Conservation (phyloP, 1,284 basidiomycete genomes). For the Sanguinoderma infundibulare region DNA sequence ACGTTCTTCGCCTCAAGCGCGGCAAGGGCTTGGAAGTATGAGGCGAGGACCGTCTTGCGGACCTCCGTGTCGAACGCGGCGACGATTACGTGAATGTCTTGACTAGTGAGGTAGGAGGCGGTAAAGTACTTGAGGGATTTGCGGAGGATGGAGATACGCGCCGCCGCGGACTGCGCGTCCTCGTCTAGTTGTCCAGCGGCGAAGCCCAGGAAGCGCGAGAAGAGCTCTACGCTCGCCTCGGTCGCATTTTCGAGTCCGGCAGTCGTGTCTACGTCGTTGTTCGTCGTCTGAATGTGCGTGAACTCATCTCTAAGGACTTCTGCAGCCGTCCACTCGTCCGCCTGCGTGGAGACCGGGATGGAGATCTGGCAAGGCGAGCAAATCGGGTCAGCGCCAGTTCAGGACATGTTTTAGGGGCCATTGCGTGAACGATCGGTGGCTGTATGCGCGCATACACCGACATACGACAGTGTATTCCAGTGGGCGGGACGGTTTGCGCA, state of each 20-base stretch:
- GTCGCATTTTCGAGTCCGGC: constrained; percentile 54
- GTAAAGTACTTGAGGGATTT: constrained; percentile 82
- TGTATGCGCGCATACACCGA: constrained; percentile 4
- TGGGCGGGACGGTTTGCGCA: not conserved
- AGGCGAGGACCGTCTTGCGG: constrained; percentile 77
- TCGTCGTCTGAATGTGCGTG: constrained; percentile 62
- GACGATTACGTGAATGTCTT: constrained; percentile 84
- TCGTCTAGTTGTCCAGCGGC: constrained; percentile 65
- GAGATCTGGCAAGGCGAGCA: constrained; percentile 55
- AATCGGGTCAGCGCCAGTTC: constrained; percentile 9
- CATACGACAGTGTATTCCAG: not conserved
- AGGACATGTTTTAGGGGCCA: not conserved
- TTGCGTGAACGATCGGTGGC: not conserved
- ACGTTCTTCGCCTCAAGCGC: constrained; percentile 69
- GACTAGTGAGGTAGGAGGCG: constrained; percentile 71
- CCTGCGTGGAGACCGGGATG: constrained; percentile 79
- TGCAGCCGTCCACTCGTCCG: constrained; percentile 87
- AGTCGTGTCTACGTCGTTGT: constrained; percentile 57
- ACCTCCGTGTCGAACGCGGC: constrained; percentile 77
- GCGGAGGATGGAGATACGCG: constrained; percentile 72
- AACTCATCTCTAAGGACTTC: constrained; percentile 90
- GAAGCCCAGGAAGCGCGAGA: constrained; percentile 81
- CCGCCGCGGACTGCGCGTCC: constrained; percentile 54
- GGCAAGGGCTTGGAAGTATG: constrained; percentile 83
- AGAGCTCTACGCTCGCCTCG: constrained; percentile 77